Percentiles rank a stretch among this genome's conserved stretches.
Conservation (phyloP, 1,139 yeast species). For the Komagataea norvegica region DNA sequence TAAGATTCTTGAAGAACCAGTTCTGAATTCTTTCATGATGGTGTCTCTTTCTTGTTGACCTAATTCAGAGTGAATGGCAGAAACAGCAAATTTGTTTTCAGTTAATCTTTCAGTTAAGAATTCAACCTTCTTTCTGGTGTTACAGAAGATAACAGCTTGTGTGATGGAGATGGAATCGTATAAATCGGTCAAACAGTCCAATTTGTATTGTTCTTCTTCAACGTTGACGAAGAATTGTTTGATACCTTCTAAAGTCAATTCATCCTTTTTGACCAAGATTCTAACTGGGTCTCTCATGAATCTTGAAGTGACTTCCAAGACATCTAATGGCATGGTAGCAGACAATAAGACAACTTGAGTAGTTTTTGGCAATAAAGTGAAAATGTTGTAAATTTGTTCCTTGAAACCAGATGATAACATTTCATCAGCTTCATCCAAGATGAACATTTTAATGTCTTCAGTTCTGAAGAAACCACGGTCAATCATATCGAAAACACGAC, state of each 20-base stretch:
- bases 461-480: conserved; percentile 90
- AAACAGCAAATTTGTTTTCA: conserved; percentile 87
- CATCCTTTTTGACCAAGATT: conserved; percentile 96
- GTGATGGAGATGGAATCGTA: conserved; percentile 97
- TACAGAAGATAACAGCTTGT: conserved; percentile 99
- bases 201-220: conserved; percentile 88
- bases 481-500: conserved; percentile 97
- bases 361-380: conserved; percentile 88
- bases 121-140: conserved; percentile 98
- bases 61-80: conserved; percentile 97
- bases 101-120: conserved; percentile 82
- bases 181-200: conserved; percentile 93
- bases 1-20: conserved; percentile 96
- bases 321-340: conserved; percentile 98
- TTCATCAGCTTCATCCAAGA: conserved; percentile 99
- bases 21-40: conserved; percentile 98
- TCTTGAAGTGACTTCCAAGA: conserved; percentile 91
- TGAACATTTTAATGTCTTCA: conserved; percentile 90
- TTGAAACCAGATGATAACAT: conserved; percentile 96
- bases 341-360: conserved; percentile 95
- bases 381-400: conserved; percentile 96
- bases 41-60: conserved; percentile 96
- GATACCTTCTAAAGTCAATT: conserved; percentile 96
- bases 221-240: conserved; percentile 95
- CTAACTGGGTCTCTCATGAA: conserved; percentile 97